Percentiles rank a stretch among this genome's conserved stretches.
phyloP scores from a whole-genome alignment of 2,329 filamentous ascomycete species.

The Scedosporium apiospermum region DNA sequence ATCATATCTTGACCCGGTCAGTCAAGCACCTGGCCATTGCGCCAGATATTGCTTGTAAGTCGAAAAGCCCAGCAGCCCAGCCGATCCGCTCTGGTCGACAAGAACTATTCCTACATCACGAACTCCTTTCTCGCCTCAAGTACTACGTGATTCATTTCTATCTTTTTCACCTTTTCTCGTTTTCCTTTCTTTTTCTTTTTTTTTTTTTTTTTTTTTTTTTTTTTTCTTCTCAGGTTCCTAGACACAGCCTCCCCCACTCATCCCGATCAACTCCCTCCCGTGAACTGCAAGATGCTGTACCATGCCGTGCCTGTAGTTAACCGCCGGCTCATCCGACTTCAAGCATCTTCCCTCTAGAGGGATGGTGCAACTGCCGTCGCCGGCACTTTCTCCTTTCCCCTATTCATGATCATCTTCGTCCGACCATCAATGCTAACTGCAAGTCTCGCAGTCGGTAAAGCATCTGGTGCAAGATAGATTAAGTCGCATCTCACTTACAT shows the following conservation, averaged over 20 bases:
- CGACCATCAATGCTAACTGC: conserved; percentile 29
- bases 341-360: not conserved
- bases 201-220: not conserved
- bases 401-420: conserved; percentile 11
- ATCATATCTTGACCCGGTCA: not conserved
- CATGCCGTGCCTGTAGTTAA: not conserved
- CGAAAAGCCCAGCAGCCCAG: not conserved
- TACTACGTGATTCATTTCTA: not conserved
- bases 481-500: not conserved
- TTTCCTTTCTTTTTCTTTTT: too few species aligned
- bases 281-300: not conserved
- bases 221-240: not conserved
- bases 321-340: not conserved
- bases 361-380: not conserved
- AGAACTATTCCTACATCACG: not conserved
- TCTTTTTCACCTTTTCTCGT: not conserved
- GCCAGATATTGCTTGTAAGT: conserved; percentile 7
- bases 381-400: not conserved
- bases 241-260: not conserved
- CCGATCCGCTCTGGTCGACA: not conserved
- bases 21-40: not conserved
- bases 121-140: not conserved
- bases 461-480: not conserved
- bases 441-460: conserved; percentile 13
- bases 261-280: not conserved